Base-by-base conservation (phyloP, 345 rosid species). In the Linum usitatissimum region DNA sequence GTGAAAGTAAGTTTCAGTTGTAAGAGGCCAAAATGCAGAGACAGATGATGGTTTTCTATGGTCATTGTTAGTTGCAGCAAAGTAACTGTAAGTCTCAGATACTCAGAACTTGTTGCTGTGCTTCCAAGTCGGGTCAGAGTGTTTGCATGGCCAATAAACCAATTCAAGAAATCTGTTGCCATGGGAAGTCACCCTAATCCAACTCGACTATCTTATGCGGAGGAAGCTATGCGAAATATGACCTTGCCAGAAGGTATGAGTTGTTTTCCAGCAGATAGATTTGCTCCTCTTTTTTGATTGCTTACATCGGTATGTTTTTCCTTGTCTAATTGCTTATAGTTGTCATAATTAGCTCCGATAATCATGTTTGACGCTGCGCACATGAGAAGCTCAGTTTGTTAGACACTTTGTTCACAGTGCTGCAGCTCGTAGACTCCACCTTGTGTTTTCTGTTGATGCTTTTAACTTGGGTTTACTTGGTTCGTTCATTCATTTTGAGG, bases 231-330 rank as follows among this genome's bases (percentile, higher is more conserved):
- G 53, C 71, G 81, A 64, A 78, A 66, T 68, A 84, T 86, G 78
- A 84, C 96, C 75, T 81, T 93, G 66, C 94, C 97, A 21, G 96
- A 87, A 87, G 99, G 99, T 90, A 39, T 19, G 17, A n/a, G 13
- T 21, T 23, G 45, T 7, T 31, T 6, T 23, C 28, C 28, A 23
- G 28, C 28, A 1, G 28, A 23, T 23, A 23, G 28, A 23, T 23
- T 23, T 23, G 28, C 28, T 23, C 28, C 28, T 23, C 2, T 23
- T 23, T 23, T n/a, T n/a, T 31, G 6, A 31, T 31, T 31, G 36
- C 36, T 31, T 31, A 31, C 36, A 31, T 2, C 36, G 6, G 36
- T 31, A 31, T 31, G 36, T 31, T 31, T 31, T 31, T 31, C 36
- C 36, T 31, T 31, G 6, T 31, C 36, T 34, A 34, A 34, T 34